phyloP scores from a whole-genome alignment of 2,329 filamentous ascomycete genomes.

The Canariomyces notabilis region DNA sequence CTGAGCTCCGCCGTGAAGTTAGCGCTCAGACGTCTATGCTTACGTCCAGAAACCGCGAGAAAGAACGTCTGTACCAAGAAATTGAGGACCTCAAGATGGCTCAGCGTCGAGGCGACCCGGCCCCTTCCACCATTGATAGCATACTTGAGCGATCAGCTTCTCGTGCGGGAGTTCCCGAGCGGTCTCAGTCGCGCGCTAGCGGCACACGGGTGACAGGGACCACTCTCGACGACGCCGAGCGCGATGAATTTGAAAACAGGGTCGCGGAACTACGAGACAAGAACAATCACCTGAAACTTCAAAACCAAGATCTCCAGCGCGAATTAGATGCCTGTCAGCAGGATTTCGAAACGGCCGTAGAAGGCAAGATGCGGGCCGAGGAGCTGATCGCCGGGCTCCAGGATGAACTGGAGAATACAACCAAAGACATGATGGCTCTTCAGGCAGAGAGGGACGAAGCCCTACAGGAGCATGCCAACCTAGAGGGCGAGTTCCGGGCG shows the following conservation, averaged over 20 bases:
- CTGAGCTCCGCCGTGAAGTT: conserved; percentile 84
- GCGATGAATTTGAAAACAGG: conserved; percentile 80
- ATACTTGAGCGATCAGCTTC: conserved; percentile 93
- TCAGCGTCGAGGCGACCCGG: conserved; percentile 63
- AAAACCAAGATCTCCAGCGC: conserved; percentile 81
- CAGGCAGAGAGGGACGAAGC: conserved; percentile 85
- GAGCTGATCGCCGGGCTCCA: conserved; percentile 60
- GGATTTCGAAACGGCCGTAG: conserved; percentile 71
- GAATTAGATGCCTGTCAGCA: conserved; percentile 75
- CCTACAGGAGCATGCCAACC: conserved; percentile 54
- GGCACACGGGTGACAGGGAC: conserved; percentile 56
- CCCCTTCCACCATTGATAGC: conserved; percentile 71
- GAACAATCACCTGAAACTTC: conserved; percentile 77
- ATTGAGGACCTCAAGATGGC: conserved; percentile 94
- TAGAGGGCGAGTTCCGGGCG: conserved; percentile 57
- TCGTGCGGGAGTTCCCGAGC: conserved; percentile 62
- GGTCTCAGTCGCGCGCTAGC: conserved; percentile 70
- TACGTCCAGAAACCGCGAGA: conserved; percentile 90
- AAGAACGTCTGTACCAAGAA: conserved; percentile 90
- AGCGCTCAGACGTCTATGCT: conserved; percentile 97
- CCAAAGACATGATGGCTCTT: conserved; percentile 73
- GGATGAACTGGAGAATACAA: conserved; percentile 72
- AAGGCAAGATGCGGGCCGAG: conserved; percentile 57
- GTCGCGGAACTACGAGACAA: conserved; percentile 81
- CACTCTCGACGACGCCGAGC: conserved; percentile 64